A percentile compares a stretch with the other conserved stretches of the same genome.
Evolutionary conservation across 805 yeast species (phyloP).

Genomic region (Dipodascus geniculatus): DNA sequence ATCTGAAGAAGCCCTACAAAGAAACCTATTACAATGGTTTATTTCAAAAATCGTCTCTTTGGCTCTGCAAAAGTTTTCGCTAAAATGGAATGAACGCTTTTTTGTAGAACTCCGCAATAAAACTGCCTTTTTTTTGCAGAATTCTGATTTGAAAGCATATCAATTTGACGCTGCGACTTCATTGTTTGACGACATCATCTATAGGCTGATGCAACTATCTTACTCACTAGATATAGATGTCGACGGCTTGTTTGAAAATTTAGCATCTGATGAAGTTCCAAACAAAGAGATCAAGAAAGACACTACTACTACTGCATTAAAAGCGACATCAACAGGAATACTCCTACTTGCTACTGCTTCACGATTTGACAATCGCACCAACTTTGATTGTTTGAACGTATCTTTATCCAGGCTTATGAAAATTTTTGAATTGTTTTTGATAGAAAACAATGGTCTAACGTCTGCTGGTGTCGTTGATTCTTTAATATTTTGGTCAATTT

Average conservation of each 20-base stretch:
- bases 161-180: slow-evolving; percentile 19
- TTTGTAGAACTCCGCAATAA: slow-evolving; percentile 23
- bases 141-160: slow-evolving; percentile 18
- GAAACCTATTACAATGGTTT: slow-evolving; percentile 52
- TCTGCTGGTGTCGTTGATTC: slow-evolving; percentile 26
- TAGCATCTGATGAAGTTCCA: slow-evolving; percentile 28
- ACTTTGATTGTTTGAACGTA: slow-evolving; percentile 3
- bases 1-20: slow-evolving; percentile 39
- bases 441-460: slow-evolving; percentile 15
- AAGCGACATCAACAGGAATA: slow-evolving; percentile 25
- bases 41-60: slow-evolving; percentile 41
- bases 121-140: slow-evolving; percentile 18
- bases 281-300: slow-evolving; percentile 3
- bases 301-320: slow-evolving; percentile 14
- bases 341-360: slow-evolving; percentile 23
- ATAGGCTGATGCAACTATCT: slow-evolving; percentile 39
- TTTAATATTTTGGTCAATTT: slow-evolving; percentile 25
- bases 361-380: slow-evolving; percentile 17
- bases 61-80: slow-evolving; percentile 22
- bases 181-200: slow-evolving; percentile 25
- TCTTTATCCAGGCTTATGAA: slow-evolving; percentile 13
- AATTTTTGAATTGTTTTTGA: slow-evolving; percentile 13
- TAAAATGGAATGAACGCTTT: slow-evolving; percentile 23
- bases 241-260: slow-evolving; percentile 13
- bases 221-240: slow-evolving; percentile 57